Evolutionary conservation across 106 monocot genomes (phyloP).

Genomic region (Acorus calamus): DNA sequence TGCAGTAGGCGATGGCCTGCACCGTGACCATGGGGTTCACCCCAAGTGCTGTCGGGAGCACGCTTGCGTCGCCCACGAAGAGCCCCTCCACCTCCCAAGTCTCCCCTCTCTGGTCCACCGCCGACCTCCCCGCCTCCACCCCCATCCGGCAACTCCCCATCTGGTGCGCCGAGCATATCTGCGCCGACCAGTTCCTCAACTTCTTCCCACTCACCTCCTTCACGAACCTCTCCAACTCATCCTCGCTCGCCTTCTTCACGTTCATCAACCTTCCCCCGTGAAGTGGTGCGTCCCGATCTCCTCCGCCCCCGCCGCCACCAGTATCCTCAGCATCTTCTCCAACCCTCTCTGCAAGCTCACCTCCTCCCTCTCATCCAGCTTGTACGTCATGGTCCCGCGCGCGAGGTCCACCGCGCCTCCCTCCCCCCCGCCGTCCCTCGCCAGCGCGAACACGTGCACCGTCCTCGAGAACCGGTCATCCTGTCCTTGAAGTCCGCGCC

Average conservation of each 20-base stretch:
- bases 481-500: constrained; percentile 1
- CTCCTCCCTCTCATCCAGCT: constrained; percentile 3
- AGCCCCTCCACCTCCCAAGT: constrained; percentile 25
- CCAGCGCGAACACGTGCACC: constrained; percentile 14
- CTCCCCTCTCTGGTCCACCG: constrained; percentile 11
- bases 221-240: constrained; percentile 12
- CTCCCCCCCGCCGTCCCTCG: constrained; percentile 12
- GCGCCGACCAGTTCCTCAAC: constrained; percentile 12
- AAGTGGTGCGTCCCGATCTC: constrained; percentile 22
- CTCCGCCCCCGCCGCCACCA: constrained; percentile 23
- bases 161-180: constrained; percentile 23
- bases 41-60: constrained; percentile 18
- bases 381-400: constrained; percentile 3
- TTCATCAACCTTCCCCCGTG: constrained; percentile 5
- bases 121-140: constrained; percentile 4
- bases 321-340: constrained; percentile 14
- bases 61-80: constrained; percentile 22
- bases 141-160: constrained; percentile 31
- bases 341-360: constrained; percentile 4
- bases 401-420: constrained; percentile 2
- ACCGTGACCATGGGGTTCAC: constrained; percentile 29
- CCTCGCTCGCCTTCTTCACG: constrained; percentile 4
- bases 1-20: constrained; percentile 19
- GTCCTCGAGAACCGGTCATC: constrained; percentile 16
- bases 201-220: constrained; percentile 1